These are phyloP conservation scores for Penicillium sp. DNA, from an alignment of 2,329 filamentous ascomycete genomes.

Conservation along the genomic window DNA sequence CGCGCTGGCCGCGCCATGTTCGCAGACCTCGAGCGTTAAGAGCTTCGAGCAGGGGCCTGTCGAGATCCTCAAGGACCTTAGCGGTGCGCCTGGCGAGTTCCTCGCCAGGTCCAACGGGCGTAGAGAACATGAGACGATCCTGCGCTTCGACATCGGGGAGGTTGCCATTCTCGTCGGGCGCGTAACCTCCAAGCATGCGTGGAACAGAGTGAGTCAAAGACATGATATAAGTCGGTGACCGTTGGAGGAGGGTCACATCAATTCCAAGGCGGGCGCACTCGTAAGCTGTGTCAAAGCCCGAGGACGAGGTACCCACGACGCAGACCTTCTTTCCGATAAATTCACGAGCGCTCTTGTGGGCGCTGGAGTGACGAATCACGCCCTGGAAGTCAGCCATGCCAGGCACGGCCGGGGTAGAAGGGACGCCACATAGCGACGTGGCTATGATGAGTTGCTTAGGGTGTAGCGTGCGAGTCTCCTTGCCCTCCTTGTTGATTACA, in stretches of 20 bases:
- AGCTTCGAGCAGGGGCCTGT: constrained; percentile 23
- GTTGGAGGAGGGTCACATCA: constrained; percentile 30
- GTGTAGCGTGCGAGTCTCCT: constrained; percentile 23
- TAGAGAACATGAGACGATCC: constrained; percentile 14
- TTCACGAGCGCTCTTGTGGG: constrained; percentile 22
- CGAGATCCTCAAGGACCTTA: constrained; percentile 23
- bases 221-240: constrained; percentile 36
- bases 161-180: constrained; percentile 11
- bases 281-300: constrained; percentile 30
- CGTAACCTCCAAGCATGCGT: constrained; percentile 27
- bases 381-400: constrained; percentile 28
- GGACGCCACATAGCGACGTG: constrained; percentile 25
- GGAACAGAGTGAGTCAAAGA: constrained; percentile 28
- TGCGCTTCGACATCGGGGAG: constrained; percentile 5
- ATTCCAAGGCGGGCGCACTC: constrained; percentile 26
- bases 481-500: constrained; percentile 20
- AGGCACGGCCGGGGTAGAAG: constrained; percentile 32
- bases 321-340: constrained; percentile 31
- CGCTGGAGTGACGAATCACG: constrained; percentile 24
- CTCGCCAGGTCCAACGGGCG: constrained; percentile 17
- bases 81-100: constrained; percentile 21
- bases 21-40: constrained; percentile 29
- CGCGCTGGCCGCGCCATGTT: constrained; percentile 37
- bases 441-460: constrained; percentile 28
- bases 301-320: constrained; percentile 31